Conservation (phyloP, 2,329 filamentous ascomycete species). For the Aspergillus japonicus region DNA sequence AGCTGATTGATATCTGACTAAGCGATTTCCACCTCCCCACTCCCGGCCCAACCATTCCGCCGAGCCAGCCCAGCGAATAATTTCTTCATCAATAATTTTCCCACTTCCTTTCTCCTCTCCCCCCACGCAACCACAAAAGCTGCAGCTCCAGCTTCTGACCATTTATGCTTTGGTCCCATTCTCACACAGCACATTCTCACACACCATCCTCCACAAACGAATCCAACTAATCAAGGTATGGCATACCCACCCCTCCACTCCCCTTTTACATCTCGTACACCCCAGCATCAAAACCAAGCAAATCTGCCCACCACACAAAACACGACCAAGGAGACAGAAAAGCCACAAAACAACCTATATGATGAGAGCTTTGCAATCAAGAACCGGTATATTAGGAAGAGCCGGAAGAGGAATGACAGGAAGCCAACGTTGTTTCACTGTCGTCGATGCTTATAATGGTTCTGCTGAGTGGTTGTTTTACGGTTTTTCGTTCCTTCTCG, state of each 20-base stretch:
- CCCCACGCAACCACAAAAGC: not conserved
- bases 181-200: not conserved
- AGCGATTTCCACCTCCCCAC: not conserved
- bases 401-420: slow-evolving; percentile 49
- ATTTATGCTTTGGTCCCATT: not conserved
- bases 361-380: slow-evolving; percentile 42
- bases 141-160: not conserved
- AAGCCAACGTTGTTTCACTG: slow-evolving; percentile 27
- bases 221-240: slow-evolving; percentile 8
- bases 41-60: slow-evolving; percentile 4
- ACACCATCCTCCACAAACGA: not conserved
- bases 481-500: not conserved
- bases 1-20: slow-evolving; percentile 9
- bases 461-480: slow-evolving; percentile 39
- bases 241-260: not conserved
- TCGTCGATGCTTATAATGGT: slow-evolving; percentile 51
- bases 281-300: not conserved
- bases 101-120: not conserved
- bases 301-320: not conserved
- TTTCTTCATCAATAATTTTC: slow-evolving; percentile 7
- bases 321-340: slow-evolving; percentile 1
- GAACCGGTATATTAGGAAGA: slow-evolving; percentile 49
- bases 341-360: slow-evolving; percentile 28
- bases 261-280: not conserved
- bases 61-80: not conserved